Evolutionary conservation across 176 grass and related monocot species (phyloP), one percentile per base, ranked within the genome.

Genomic region (bread wheat (Triticum aestivum)): DNA sequence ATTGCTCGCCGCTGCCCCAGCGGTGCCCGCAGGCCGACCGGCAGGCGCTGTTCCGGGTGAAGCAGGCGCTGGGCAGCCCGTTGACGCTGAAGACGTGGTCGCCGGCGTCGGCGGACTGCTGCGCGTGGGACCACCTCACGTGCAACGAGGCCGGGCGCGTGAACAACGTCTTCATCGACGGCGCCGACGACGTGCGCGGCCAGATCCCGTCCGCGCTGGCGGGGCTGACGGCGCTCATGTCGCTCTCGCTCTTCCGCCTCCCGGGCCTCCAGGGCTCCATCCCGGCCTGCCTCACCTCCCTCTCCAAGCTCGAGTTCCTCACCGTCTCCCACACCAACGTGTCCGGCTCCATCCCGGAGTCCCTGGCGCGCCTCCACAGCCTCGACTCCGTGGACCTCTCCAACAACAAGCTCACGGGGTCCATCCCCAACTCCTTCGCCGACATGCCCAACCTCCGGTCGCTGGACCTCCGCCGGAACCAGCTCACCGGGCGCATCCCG

Each of bases 91-190:
- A 84, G 59, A 76, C 92, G 68, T 97, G 89, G 92, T 33, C 47
- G 1, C 4, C 87, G 0, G 15, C 86, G 4, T 81, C 69, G 21
- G 14, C 65, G 18, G 30, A 92, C 79, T 90, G 85, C 85, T 97
- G 95, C 88, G 4, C 11, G 66, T 97, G 95, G 95, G 87, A 90
- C 41, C 84, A 91, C 87, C 34, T 97, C 23, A 85, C 86, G 17
- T 97, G 95, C 82, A 34, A 86, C 84, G 84, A 89, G 41, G 58
- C 72, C 18, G 90, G 95, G 30, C 92, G 90, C 77, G 89, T 93
- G 81, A 75, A 89, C 84, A 86, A 88, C 86, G 86, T 97, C 73
- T 91, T 88, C 87, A 87, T 97, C 74, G 75, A 91, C 69, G 87
- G 70, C 4, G 88, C 75, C 4, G 67, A 68, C 81, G 88, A 91